Base-by-base conservation (phyloP, 441 rosid genomes). In the Pelargonium fulgidum region DNA sequence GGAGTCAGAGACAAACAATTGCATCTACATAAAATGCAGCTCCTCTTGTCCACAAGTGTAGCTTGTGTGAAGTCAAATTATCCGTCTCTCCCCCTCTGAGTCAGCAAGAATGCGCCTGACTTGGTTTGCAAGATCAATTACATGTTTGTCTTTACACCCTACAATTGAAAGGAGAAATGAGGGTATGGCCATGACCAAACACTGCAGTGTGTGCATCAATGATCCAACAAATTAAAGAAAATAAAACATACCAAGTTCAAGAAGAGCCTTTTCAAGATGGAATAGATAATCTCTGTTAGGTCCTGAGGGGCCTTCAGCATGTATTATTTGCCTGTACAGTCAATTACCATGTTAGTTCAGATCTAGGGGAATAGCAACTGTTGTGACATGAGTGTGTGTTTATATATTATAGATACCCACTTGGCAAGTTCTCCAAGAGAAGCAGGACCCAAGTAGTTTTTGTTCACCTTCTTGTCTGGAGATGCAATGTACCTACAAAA, bases 281-380 rank as follows among this genome's bases (percentile, higher is more conserved):
- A 90, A 87, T 63, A 90, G 88, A 71, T 87, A 90, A 69, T 89
- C 97, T 85, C 95, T 87, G 79, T 91, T 89, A 50, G 98, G 96
- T 69, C 97, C 98, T 10, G 98, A 93, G 39, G 98, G 98, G 65
- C 98, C 98, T 84, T 85, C 65, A 4, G 96, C 91, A 6, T 74
- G 66, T 70, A 83, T 77, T 20, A 93, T 89, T 80, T 93, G 96
- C 66, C 96, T 93, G 78, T 74, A 63, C 36, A 45, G 16, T 14
- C 36, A 29, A 1, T 29, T 4, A 29, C n/a, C n/a, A n/a, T n/a
- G n/a, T n/a, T n/a, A n/a, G n/a, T n/a, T n/a, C n/a, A n/a, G n/a
- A n/a, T n/a, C n/a, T n/a, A n/a, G n/a, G n/a, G n/a, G n/a, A n/a
- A n/a, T n/a, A n/a, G n/a, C n/a, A n/a, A n/a, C n/a, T n/a, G n/a